Base-by-base conservation (phyloP, 352 stramenopile species). In the Phytophthora fragariaefolia region DNA sequence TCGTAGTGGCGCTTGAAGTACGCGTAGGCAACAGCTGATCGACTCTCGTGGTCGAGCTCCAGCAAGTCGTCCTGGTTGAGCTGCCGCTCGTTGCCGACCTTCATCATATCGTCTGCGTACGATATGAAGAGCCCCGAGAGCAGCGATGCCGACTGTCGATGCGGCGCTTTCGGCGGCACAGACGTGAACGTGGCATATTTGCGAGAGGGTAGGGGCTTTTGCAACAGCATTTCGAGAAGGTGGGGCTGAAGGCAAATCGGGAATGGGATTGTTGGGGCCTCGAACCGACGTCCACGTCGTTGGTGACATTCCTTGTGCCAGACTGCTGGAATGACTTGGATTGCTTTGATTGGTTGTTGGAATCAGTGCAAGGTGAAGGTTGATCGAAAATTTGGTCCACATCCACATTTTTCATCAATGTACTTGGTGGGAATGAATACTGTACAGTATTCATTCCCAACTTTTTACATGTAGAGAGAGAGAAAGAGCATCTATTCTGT, bases 11-110 rank as follows among this genome's bases (percentile, higher is more conserved):
- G 22, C 45, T 66, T 63, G 63, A 67, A 80, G 6, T 36, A 28
- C 17, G 23, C 45, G 22, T 68, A 80, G n/a, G 68, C 68, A 3
- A 32, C 23, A 7, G 43, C 22, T 12, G 66, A 63, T 4, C 54
- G 36, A 51, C 77, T 77, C 6, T 64, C 58, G 23, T 52, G 43
- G 18, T 69, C 62, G 34, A 76, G 64, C 26, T 70, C 57, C 73
- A 75, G 80, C 30, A 89, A 22, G 50, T 85, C 80, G 10, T 71
- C 47, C 6, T 63, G 26, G 15, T 76, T n/a, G 20, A 89, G 69
- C 58, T 83, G 70, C 1, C 69, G 69, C 49, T 50, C 30, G 45
- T 85, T 79, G 61, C 80, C 77, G 3, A 58, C 20, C 13, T 51
- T 22, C 53, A 88, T 76, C 51, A 88, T 34, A 3, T 73, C 63